A percentile compares a stretch with the other conserved stretches of the same genome.
phyloP scores from a whole-genome alignment of 106 monocot species.

The Dendrobium huoshanense region DNA sequence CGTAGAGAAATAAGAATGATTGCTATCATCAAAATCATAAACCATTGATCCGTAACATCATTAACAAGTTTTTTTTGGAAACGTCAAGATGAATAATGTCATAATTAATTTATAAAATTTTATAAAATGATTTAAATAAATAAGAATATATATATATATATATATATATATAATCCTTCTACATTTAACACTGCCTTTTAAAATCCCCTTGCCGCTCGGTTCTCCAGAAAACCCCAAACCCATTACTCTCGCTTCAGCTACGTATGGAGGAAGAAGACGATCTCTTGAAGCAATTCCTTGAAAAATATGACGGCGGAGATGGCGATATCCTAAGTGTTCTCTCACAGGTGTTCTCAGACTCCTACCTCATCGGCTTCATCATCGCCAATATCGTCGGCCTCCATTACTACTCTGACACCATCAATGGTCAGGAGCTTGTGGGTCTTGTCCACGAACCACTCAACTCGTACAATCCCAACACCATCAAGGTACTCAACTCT shows the following conservation, averaged over 20 bases:
- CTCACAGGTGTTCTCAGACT: conserved; percentile 24
- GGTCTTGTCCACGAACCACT: conserved; percentile 83
- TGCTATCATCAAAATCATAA: no score
- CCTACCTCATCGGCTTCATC: conserved; percentile 69
- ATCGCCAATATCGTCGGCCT: conserved; percentile 92
- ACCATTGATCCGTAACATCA: no score
- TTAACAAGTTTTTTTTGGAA: no score
- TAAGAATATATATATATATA: no score
- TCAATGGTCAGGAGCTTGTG: conserved; percentile 78
- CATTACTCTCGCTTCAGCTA: background rate
- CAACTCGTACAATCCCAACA: conserved; percentile 72
- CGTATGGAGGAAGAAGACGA: conserved; percentile 9
- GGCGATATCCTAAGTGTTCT: background rate
- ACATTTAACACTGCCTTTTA: background rate
- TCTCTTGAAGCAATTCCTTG: conserved; percentile 14
- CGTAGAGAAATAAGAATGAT: no score
- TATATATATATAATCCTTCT: no score
- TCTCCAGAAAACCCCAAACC: background rate
- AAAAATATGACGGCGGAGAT: background rate
- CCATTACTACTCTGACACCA: conserved; percentile 64
- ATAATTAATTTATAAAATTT: no score
- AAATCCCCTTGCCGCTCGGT: background rate
- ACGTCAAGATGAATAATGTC: no score
- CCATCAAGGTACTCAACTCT: conserved; percentile 85
- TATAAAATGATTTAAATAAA: no score